Evolutionary conservation across 2,329 filamentous ascomycete genomes (phyloP), one percentile per base, ranked within the genome.

Genomic region (Metarhizium sp.): DNA sequence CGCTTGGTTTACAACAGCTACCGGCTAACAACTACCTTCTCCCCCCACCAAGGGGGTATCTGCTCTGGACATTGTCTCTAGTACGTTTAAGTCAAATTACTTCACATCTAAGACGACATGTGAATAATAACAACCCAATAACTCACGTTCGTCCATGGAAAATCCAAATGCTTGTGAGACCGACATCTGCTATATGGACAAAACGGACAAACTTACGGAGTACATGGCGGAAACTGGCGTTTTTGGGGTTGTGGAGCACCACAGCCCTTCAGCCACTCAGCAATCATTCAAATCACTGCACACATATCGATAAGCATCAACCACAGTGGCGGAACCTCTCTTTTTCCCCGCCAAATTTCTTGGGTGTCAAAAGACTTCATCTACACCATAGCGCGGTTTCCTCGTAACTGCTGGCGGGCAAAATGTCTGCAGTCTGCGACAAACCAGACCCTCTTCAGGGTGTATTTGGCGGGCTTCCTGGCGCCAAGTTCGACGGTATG

Each of bases 301-400:
- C 10, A 8, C 45, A 11, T 56, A 56, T 56, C 55, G 55, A 56
- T 54, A 56, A 51, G 55, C 32, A 20, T 29, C 45, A 43, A 48
- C n/a, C 38, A 38, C 46, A 8, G 45, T 29, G 45, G 49, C 18
- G 16, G 51, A 25, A 49, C 18, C 40, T 46, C 20, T 25, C 25
- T 25, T 25, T 25, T 3, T 29, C 36, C 51, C 47, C 51, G 51
- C 55, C 51, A 53, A 56, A 38, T 50, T 50, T 42, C 18, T 5
- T 20, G 18, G 25, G 25, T 6, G 43, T 14, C 16, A 7, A 18
- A 25, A 46, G 10, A 30, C 18, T 30, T 48, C 42, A n/a, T 30
- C 45, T 16, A 29, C 25, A 48, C 45, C 45, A 14, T 6, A 18
- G 45, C 10, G 14, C 25, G 32, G 45, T 6, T 14, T 6, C 14